These are phyloP conservation scores for Mrakia hoshinonis DNA, from an alignment of 768 basidiomycete genomes.

Conservation along the genomic window DNA sequence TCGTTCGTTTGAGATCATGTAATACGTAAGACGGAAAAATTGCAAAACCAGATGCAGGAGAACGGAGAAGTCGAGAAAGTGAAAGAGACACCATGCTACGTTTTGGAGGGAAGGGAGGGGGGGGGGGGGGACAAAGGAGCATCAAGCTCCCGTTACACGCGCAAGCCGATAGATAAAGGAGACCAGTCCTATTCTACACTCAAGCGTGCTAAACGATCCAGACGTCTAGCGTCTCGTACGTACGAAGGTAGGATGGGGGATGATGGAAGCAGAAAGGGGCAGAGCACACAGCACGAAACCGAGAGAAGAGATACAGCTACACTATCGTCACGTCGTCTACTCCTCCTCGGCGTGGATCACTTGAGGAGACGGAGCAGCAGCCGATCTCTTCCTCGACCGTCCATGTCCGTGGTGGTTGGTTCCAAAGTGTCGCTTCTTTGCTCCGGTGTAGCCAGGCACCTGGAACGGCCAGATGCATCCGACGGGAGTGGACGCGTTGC, in stretches of 20 bases:
- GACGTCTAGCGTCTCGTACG: neutral
- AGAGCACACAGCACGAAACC: no score
- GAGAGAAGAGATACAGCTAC: no score
- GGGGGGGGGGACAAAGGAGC: neutral
- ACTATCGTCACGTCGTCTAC: no score
- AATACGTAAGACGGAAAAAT: neutral
- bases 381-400: constrained; percentile 2
- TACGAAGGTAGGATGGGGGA: neutral
- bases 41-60: neutral
- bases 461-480: constrained; percentile 30
- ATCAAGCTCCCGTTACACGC: neutral
- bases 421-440: constrained; percentile 1
- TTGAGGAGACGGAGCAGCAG: no score
- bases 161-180: neutral
- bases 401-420: neutral
- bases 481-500: constrained; percentile 18
- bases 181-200: neutral
- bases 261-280: no score
- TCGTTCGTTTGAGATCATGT: no score
- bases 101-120: neutral
- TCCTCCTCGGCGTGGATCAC: no score
- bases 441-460: neutral
- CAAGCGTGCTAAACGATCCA: neutral
- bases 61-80: no score
- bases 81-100: neutral